Evolutionary conservation across 108 stramenopile species (phyloP), one percentile per base, ranked within the genome.

Genomic region (Fistulifera pelliculosa): DNA sequence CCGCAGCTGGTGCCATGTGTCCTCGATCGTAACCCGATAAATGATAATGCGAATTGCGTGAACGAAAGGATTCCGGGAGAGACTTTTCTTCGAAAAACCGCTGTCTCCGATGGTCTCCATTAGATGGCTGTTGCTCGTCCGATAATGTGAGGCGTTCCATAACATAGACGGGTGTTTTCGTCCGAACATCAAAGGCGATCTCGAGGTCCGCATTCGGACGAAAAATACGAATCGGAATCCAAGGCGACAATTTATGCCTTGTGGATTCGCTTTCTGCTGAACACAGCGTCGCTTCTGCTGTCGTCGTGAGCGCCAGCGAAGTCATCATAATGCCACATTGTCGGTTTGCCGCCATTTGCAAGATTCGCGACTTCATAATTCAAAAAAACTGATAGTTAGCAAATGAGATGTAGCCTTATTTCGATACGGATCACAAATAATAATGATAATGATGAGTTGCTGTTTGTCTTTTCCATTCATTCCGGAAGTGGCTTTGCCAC

Each of bases 11-110:
- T 44, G 85, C 83, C 64, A 84, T 49, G 54, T 91, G 89, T 13
- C 90, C 90, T n/a, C 86, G 74, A 69, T 92, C 90, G 43, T 70
- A 92, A 1, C 85, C 90, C 38, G 78, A 77, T 22, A 79, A 57
- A 10, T 64, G 57, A 59, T 85, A 92, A 56, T 85, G 67, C 5
- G 59, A 51, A 59, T 80, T 70, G 7, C 72, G 62, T 1, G 85
- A 81, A n/a, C 83, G 72, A 58, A 65, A 75, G 31, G 56, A 48
- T 16, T 69, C 65, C 1, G 61, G 56, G 2, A 92, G 55, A 0
- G 60, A 42, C 38, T 54, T 45, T 45, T 87, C 86, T 64, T 85
- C 83, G 56, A 53, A 61, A 62, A 92, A 92, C 28, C 56, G 66
- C 4, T 63, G 54, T 19, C 64, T 56, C 25, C 39, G 17, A n/a